These are phyloP conservation scores for Malbranchea zuffiana DNA, from an alignment of 2,329 filamentous ascomycete genomes.

Conservation along the genomic window DNA sequence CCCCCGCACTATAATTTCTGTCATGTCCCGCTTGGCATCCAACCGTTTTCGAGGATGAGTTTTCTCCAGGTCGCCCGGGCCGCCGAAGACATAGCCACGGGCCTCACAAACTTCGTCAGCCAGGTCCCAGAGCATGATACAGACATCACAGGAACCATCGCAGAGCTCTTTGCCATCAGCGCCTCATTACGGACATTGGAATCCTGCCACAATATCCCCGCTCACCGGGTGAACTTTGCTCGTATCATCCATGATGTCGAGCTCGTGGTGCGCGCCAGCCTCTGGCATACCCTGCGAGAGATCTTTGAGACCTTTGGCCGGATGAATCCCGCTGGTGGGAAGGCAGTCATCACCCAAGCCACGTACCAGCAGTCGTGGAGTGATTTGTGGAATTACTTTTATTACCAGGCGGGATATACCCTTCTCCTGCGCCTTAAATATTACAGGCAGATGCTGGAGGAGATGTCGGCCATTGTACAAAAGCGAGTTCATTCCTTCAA, in stretches of 20 bases:
- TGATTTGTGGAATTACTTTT: conserved; percentile 38
- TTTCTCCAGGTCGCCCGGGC: conserved; percentile 36
- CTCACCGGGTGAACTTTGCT: conserved; percentile 29
- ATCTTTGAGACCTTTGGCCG: conserved; percentile 38
- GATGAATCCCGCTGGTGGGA: conserved; percentile 21
- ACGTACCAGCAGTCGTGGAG: conserved; percentile 43
- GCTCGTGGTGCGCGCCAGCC: conserved; percentile 36
- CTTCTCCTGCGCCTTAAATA: conserved; percentile 40
- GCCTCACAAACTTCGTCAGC: conserved; percentile 40
- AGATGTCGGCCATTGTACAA: conserved; percentile 35
- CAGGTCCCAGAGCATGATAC: conserved; percentile 42
- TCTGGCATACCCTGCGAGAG: conserved; percentile 43
- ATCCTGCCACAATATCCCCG: conserved; percentile 29
- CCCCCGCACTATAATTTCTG: background rate
- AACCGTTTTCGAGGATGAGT: conserved; percentile 22
- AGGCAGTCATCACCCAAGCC: conserved; percentile 15
- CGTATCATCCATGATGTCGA: conserved; percentile 39
- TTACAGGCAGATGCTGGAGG: conserved; percentile 41
- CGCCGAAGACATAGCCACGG: conserved; percentile 44
- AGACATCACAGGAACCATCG: conserved; percentile 44
- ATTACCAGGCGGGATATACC: conserved; percentile 36
- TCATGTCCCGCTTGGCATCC: conserved; percentile 5
- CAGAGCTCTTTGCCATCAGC: conserved; percentile 46
- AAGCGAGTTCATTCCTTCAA: too few species aligned
- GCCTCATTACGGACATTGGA: conserved; percentile 40